Percentiles rank a stretch among this genome's conserved stretches.
These are phyloP conservation scores for Microascus cirrosus DNA, from an alignment of 2,329 filamentous ascomycete species.

Conservation along the genomic window DNA sequence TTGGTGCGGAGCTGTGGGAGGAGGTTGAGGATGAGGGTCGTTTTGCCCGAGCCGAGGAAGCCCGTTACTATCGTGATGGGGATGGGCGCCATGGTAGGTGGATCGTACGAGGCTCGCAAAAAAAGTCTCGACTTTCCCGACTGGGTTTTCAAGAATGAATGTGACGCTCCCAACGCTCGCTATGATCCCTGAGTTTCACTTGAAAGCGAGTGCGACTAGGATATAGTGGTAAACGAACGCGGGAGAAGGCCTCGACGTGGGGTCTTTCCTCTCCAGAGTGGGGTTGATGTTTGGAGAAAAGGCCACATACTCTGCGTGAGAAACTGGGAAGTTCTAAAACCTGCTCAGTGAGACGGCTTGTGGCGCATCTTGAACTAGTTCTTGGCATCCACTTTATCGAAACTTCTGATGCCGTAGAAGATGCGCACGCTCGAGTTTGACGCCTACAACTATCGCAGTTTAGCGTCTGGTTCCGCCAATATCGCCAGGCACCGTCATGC, in stretches of 20 bases:
- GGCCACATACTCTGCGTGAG: neutral
- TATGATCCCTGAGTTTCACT: neutral
- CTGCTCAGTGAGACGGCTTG: neutral
- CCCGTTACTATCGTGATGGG: conserved; percentile 93
- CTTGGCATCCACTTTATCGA: neutral
- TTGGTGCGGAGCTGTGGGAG: conserved; percentile 75
- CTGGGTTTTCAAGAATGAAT: neutral
- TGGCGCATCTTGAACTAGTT: neutral
- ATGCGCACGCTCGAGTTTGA: neutral
- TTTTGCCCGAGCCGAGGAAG: conserved; percentile 93
- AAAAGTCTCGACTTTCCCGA: neutral
- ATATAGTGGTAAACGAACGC: neutral
- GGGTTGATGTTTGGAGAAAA: neutral
- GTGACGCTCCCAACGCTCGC: neutral
- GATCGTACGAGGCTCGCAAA: neutral
- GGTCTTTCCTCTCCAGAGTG: neutral
- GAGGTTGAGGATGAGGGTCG: conserved; percentile 87
- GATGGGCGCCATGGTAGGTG: conserved; percentile 49
- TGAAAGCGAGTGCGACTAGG: neutral
- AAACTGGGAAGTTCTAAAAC: neutral
- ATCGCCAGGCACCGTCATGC: too few species aligned
- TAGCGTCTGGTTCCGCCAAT: too few species aligned
- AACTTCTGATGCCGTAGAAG: neutral
- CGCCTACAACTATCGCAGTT: neutral
- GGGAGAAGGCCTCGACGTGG: neutral